Percentiles rank a stretch among this genome's conserved stretches.
Evolutionary conservation across 1,139 yeast genomes (phyloP).

Genomic region (Pichia sp.): DNA sequence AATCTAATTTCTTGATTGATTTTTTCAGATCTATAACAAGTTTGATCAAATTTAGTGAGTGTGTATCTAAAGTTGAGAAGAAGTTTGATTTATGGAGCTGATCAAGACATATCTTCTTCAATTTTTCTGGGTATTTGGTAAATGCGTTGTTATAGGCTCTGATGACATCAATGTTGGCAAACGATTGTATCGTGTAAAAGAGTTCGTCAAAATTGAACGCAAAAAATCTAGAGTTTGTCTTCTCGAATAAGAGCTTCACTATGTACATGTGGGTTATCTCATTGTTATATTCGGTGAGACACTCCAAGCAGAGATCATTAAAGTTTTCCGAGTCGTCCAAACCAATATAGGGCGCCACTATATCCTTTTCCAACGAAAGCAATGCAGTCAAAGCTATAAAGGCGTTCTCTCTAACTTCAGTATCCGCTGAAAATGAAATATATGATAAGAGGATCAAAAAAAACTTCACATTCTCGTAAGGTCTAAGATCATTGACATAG

Average conservation of each 20-base stretch:
- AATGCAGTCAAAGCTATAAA: background rate
- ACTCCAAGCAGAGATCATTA: background rate
- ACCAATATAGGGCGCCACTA: background rate
- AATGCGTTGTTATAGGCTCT: background rate
- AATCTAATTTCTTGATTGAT: background rate
- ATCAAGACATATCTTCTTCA: background rate
- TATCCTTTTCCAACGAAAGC: background rate
- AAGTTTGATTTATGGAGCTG: background rate
- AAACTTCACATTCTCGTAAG: constrained; percentile 5
- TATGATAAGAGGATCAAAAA: constrained; percentile 4
- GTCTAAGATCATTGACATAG: background rate
- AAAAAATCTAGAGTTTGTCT: background rate
- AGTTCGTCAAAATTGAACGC: background rate
- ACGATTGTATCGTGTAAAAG: background rate
- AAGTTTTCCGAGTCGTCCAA: background rate
- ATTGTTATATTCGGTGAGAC: background rate
- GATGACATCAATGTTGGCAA: background rate
- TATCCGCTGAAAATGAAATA: background rate
- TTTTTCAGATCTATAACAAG: background rate
- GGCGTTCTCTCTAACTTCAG: background rate
- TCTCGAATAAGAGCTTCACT: background rate
- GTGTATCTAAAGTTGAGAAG: background rate
- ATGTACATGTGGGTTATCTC: background rate
- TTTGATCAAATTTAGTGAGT: background rate
- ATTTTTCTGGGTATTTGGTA: background rate